These are phyloP conservation scores for Vitis rotundifolia DNA, from an alignment of 164 flowering plant genomes.

Conservation along the genomic window DNA sequence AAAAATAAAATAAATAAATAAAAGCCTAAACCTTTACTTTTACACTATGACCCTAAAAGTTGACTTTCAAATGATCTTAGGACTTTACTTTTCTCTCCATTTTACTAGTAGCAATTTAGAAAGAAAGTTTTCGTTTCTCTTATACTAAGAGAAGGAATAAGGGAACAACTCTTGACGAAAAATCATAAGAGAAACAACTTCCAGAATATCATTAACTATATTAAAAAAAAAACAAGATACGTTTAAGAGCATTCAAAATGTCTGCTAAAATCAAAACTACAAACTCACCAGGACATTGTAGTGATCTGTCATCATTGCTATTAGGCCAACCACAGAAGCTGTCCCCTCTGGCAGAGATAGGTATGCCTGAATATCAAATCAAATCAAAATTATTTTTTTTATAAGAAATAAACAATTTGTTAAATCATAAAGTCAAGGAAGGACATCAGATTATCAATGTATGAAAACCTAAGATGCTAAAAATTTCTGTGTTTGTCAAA, in stretches of 20 bases:
- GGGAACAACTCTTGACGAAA: no score
- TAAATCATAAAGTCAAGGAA: conserved; percentile 1
- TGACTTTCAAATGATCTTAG: no score
- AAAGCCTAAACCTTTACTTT: no score
- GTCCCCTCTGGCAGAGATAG: conserved; percentile 94
- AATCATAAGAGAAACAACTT: neutral
- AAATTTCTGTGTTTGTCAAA: neutral
- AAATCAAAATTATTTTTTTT: conserved; percentile 7
- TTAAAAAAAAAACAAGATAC: neutral
- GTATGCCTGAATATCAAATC: conserved; percentile 63
- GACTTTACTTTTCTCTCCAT: no score
- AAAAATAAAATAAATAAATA: no score
- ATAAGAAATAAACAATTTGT: no score
- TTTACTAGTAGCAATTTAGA: no score
- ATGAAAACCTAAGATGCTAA: neutral
- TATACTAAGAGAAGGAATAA: no score
- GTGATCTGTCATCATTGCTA: conserved; percentile 99
- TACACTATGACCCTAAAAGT: no score
- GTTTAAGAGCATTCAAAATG: neutral
- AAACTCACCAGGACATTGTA: conserved; percentile 74
- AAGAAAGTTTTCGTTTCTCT: no score
- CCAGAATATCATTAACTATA: neutral
- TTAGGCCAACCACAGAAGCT: conserved; percentile 88
- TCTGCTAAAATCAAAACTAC: conserved; percentile 2
- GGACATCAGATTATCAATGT: no score